Conservation (phyloP, 148 eudicot genomes). For the Agrostemma githago region DNA sequence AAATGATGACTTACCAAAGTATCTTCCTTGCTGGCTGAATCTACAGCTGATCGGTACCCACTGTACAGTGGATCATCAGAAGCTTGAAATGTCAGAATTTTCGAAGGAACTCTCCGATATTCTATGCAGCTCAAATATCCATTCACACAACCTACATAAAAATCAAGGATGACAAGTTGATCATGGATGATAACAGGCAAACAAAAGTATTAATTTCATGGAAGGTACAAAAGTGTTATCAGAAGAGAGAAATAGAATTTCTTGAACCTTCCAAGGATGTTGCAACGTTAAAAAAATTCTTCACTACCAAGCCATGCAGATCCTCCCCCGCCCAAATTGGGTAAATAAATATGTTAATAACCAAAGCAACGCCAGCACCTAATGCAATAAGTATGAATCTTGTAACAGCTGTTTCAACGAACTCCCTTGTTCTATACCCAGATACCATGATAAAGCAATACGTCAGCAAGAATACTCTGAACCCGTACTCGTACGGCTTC, state of each 20-base stretch:
- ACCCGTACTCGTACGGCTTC: slow-evolving; percentile 92
- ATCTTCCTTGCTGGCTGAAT: slow-evolving; percentile 77
- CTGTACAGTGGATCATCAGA: slow-evolving; percentile 73
- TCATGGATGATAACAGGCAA: slow-evolving; percentile 10
- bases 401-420: slow-evolving; percentile 59
- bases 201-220: not conserved
- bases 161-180: slow-evolving; percentile 22
- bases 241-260: slow-evolving; percentile 6
- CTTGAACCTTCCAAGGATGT: slow-evolving; percentile 73
- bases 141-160: slow-evolving; percentile 58
- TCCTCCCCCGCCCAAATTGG: slow-evolving; percentile 99
- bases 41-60: slow-evolving; percentile 74
- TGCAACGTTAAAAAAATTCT: slow-evolving; percentile 73
- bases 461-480: slow-evolving; percentile 75
- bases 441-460: slow-evolving; percentile 85
- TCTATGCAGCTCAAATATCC: slow-evolving; percentile 71
- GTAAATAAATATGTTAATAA: slow-evolving; percentile 62
- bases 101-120: slow-evolving; percentile 61
- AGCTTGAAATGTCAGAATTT: slow-evolving; percentile 75
- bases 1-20: slow-evolving; percentile 47
- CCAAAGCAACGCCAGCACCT: slow-evolving; percentile 75
- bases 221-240: not conserved
- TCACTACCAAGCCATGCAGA: slow-evolving; percentile 70
- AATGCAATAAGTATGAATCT: slow-evolving; percentile 78
- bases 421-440: slow-evolving; percentile 72